Conservation (phyloP, 23 red algal genomes). For the Gracilaria domingensis region DNA sequence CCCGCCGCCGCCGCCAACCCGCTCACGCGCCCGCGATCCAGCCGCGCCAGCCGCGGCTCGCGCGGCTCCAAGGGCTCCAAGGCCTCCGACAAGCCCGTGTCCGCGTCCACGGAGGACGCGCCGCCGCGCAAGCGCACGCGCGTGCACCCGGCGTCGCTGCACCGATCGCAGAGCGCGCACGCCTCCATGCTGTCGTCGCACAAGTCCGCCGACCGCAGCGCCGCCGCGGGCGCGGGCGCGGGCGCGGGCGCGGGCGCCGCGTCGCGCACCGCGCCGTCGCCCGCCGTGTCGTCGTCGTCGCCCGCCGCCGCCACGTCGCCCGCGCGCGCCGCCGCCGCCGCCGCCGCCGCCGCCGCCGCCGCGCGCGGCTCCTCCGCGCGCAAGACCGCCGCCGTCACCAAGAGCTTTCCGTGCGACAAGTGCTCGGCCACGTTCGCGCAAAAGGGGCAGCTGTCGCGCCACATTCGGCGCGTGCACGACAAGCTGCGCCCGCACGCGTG, state of each 20-base stretch:
- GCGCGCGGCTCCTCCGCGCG: too few species aligned
- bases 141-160: neutral
- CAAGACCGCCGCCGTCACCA: neutral
- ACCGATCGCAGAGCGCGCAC: constrained; percentile 56
- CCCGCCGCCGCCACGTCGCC: neutral
- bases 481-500: constrained; percentile 79
- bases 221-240: neutral
- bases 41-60: neutral
- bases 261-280: too few species aligned
- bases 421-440: constrained; percentile 53
- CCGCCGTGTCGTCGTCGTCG: neutral
- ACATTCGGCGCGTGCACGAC: constrained; percentile 71
- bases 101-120: constrained; percentile 66
- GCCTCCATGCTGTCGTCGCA: constrained; percentile 20
- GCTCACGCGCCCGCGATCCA: too few species aligned
- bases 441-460: constrained; percentile 71
- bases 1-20: constrained; percentile 8
- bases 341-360: neutral
- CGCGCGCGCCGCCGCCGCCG: neutral
- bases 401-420: constrained; percentile 70
- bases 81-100: constrained; percentile 33
- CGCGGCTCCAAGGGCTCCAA: constrained; percentile 18
- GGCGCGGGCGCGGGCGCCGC: neutral
- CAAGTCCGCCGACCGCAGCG: neutral
- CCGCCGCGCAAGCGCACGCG: constrained; percentile 61